Evolutionary conservation across 2,329 filamentous ascomycete genomes (phyloP), one percentile per base, ranked within the genome.

Genomic region (Scedosporium aurantiacum): DNA sequence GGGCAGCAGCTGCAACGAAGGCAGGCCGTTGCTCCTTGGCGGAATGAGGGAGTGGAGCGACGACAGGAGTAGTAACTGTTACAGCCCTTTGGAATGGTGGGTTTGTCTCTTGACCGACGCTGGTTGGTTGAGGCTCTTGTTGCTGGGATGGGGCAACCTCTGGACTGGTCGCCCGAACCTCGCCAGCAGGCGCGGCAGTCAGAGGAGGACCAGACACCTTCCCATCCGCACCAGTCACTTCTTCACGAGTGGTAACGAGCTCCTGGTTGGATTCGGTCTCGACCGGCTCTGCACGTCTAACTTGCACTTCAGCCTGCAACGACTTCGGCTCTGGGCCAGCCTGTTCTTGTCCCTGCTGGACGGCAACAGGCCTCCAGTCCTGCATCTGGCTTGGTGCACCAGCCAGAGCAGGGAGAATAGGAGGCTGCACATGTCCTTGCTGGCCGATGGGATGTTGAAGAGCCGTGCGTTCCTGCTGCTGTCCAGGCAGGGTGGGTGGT

Each of bases 311-410:
- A 25, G 25, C 43, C 27, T 21, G 7, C 2, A 4, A 23, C 14
- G n/a, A 28, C 14, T 14, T 60, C 27, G 3, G 41, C 3, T 57
- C 27, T 37, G 55, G 55, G 1, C 27, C 45, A 50, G 4, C 45
- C 28, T 37, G 12, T 18, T 55, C 52, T 55, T 25, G 52, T n/a
- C 16, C 43, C 27, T 60, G 58, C 58, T 21, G 58, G 25, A 60
- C 58, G 40, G 58, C 23, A 52, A 60, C 40, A 4, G 58, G 58
- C 16, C 58, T 50, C 58, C 58, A 60, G 23, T 50, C 25, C 14
- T 60, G 58, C 58, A 52, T 52, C n/a, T 50, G 58, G n/a, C 27
- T 25, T 5, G 50, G 50, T 12, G 50, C 18, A 4, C 50, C 50
- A 23, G 32, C 32, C 32, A 10, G 32, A 37, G 10, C 10, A 37